Percentiles rank a stretch among this genome's conserved stretches.
Conservation (phyloP, 768 basidiomycete genomes). For the Strobilomyces dryophilus region DNA sequence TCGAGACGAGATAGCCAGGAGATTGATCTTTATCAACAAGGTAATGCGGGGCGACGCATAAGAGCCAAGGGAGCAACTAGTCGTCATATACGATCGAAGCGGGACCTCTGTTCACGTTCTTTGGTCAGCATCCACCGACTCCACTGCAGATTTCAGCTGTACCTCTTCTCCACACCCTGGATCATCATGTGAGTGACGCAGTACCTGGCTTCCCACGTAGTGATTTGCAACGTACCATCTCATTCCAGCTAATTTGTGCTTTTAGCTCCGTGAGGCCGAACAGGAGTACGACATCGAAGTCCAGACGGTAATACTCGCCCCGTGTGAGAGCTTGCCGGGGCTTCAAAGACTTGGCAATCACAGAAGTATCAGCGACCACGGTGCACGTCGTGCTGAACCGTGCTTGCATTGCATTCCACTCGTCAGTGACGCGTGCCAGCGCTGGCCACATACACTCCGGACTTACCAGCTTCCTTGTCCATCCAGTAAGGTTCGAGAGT, state of each 20-base stretch:
- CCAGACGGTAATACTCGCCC: constrained; percentile 12
- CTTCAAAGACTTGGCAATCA: background rate
- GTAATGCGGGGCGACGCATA: no score
- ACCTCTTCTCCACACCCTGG: constrained; percentile 21
- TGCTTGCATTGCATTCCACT: background rate
- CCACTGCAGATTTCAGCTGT: background rate
- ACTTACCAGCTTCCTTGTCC: constrained; percentile 12
- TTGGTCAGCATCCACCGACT: no score
- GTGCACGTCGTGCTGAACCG: constrained; percentile 10
- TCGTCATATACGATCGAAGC: no score
- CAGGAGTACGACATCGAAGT: constrained; percentile 34
- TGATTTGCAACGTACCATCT: no score
- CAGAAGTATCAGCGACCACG: constrained; percentile 10
- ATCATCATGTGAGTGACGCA: background rate
- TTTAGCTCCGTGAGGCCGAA: constrained; percentile 44
- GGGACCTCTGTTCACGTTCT: no score
- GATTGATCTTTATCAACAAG: no score
- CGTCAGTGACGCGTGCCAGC: background rate
- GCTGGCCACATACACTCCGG: no score
- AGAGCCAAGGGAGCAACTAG: no score
- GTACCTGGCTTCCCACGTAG: no score
- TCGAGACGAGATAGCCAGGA: no score
- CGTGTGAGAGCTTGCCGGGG: background rate
- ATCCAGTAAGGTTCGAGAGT: constrained; percentile 3
- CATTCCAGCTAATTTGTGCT: constrained; percentile 40